Conservation (phyloP, 768 basidiomycete genomes). For the Termitomyces sp. region DNA sequence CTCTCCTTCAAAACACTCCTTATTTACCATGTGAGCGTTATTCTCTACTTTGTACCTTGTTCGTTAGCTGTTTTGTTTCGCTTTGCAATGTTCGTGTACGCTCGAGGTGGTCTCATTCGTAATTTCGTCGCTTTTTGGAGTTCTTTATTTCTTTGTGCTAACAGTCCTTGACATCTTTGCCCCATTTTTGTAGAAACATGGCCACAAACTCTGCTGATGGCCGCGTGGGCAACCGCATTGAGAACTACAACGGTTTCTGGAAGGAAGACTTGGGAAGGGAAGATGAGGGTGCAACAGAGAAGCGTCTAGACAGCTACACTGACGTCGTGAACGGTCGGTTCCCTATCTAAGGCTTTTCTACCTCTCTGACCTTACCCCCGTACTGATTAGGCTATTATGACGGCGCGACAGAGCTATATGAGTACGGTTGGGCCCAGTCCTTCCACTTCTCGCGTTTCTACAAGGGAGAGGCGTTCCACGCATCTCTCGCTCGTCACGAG, state of each 20-base stretch:
- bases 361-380: not conserved
- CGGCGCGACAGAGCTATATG: conserved; percentile 92
- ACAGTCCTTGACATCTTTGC: conserved; percentile 6
- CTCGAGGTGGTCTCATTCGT: conserved; percentile 27
- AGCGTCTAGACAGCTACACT: conserved; percentile 77
- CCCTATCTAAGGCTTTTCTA: not conserved
- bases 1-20: too few relatives aligned
- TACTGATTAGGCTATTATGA: conserved; percentile 81
- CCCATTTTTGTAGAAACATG: conserved; percentile 8
- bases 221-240: conserved; percentile 64
- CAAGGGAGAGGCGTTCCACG: conserved; percentile 78
- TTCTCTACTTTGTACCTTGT: not conserved
- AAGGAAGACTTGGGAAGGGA: conserved; percentile 77
- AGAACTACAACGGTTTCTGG: conserved; percentile 91
- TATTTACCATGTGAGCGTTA: conserved; percentile 13
- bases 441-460: conserved; percentile 99
- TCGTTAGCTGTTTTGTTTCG: not conserved
- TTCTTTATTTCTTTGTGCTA: not conserved
- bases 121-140: conserved; percentile 19
- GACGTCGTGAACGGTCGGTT: conserved; percentile 88
- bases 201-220: conserved; percentile 39
- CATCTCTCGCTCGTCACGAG: conserved; percentile 88
- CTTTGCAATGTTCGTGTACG: conserved; percentile 18
- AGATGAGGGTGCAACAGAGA: conserved; percentile 57
- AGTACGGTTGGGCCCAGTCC: conserved; percentile 87